A percentile compares a stretch with the other conserved stretches of the same genome.
Evolutionary conservation across 768 basidiomycete genomes (phyloP).

Genomic region (Leccinum truebloodii): DNA sequence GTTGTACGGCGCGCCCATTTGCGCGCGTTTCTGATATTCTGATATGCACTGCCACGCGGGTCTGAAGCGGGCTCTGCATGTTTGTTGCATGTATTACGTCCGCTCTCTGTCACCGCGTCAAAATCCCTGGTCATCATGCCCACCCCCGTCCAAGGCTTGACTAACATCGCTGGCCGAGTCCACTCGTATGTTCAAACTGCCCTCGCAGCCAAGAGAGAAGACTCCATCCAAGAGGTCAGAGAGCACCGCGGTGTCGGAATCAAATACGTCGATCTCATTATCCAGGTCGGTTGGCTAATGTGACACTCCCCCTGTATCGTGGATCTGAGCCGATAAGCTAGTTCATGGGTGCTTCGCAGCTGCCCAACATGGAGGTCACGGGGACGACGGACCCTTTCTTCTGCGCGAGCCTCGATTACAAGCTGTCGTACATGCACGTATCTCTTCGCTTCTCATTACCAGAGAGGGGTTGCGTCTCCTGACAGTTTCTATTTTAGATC

Average conservation of each 20-base stretch:
- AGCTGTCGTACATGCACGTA: slow-evolving; percentile 65
- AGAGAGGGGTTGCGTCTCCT: not conserved
- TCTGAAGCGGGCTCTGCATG: not conserved
- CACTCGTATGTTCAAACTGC: slow-evolving; percentile 3
- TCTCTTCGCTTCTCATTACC: not conserved
- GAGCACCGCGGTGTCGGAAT: slow-evolving; percentile 36
- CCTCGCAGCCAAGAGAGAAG: slow-evolving; percentile 25
- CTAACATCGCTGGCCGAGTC: slow-evolving; percentile 14
- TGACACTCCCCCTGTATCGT: too few relatives aligned
- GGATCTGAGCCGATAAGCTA: slow-evolving; percentile 25
- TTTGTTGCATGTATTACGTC: not conserved
- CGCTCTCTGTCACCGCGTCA: not conserved
- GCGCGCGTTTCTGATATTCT: not conserved
- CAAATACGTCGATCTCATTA: slow-evolving; percentile 57
- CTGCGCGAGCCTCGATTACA: slow-evolving; percentile 62
- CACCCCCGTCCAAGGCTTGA: slow-evolving; percentile 11
- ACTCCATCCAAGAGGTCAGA: slow-evolving; percentile 32
- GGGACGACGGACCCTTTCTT: slow-evolving; percentile 71
- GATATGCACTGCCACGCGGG: not conserved
- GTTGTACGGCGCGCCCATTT: not conserved
- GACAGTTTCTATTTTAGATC: slow-evolving; percentile 46
- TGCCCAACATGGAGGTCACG: slow-evolving; percentile 72
- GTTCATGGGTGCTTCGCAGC: slow-evolving; percentile 70
- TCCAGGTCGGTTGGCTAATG: slow-evolving; percentile 43
- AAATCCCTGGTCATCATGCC: not conserved